Conservation (phyloP, 331 rosid species). For the Arachis monticola region DNA sequence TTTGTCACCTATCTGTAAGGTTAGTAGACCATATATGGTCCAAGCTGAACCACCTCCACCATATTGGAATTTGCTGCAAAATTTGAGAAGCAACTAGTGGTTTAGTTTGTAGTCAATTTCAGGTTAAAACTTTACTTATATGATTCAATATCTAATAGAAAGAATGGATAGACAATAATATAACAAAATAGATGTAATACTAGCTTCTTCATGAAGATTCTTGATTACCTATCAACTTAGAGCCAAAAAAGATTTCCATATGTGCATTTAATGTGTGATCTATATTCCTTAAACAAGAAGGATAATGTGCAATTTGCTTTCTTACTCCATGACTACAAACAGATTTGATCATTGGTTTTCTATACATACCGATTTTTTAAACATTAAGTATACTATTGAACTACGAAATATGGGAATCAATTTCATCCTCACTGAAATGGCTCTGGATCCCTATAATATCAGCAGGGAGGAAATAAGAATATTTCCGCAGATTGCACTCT, state of each 20-base stretch:
- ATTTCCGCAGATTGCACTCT: no score
- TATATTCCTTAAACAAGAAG: constrained; percentile 5
- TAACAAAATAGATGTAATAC: no score
- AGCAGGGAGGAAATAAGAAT: no score
- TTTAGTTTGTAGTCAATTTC: neutral
- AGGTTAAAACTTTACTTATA: neutral
- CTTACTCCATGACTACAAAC: neutral
- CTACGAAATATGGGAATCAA: constrained; percentile 70
- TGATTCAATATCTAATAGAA: neutral
- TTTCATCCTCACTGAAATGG: constrained; percentile 56
- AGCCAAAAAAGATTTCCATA: neutral
- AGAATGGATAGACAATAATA: neutral
- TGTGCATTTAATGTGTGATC: constrained; percentile 20
- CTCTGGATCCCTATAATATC: constrained; percentile 31
- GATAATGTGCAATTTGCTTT: constrained; percentile 2
- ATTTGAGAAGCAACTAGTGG: neutral
- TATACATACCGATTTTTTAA: constrained; percentile 43
- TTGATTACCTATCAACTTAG: no score
- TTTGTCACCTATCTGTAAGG: no score
- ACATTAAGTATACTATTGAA: constrained; percentile 28
- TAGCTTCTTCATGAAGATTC: no score
- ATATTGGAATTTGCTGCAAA: constrained; percentile 41
- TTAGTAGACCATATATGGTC: no score
- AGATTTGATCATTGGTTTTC: constrained; percentile 20
- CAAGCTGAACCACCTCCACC: no score